phyloP scores from a whole-genome alignment of 2,329 filamentous ascomycete genomes.

The Xylaria sp. region DNA sequence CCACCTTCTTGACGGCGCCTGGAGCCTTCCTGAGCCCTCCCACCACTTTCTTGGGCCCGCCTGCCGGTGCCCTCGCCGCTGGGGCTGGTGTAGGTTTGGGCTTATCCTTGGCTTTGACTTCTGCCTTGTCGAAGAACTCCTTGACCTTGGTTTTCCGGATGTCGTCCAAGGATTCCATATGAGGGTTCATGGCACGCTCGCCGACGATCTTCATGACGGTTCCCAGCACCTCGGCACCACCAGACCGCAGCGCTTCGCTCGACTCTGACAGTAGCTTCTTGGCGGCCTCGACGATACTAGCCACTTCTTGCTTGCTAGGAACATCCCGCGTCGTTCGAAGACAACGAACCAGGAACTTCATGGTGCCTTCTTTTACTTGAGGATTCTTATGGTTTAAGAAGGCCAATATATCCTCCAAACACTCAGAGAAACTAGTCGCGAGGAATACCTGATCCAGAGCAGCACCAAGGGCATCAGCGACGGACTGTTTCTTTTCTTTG shows the following conservation, averaged over 20 bases:
- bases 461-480: constrained; percentile 84
- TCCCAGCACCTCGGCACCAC: constrained; percentile 89
- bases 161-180: constrained; percentile 90
- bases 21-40: constrained; percentile 54
- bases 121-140: constrained; percentile 80
- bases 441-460: constrained; percentile 76
- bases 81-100: constrained; percentile 78
- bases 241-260: constrained; percentile 81
- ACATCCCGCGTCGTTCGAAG: constrained; percentile 83
- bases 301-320: constrained; percentile 82
- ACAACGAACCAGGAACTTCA: constrained; percentile 90
- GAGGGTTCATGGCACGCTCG: constrained; percentile 91
- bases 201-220: constrained; percentile 99
- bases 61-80: constrained; percentile 57
- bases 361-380: constrained; percentile 93
- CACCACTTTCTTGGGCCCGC: constrained; percentile 44
- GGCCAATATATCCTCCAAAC: constrained; percentile 86
- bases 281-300: constrained; percentile 81
- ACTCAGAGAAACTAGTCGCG: constrained; percentile 77
- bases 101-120: constrained; percentile 90
- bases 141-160: constrained; percentile 96
- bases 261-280: constrained; percentile 93
- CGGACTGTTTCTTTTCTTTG: constrained; percentile 94
- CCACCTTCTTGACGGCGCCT: constrained; percentile 59
- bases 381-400: constrained; percentile 94